phyloP scores from a whole-genome alignment of 2,329 filamentous ascomycete species.

The Nemania sp. region DNA sequence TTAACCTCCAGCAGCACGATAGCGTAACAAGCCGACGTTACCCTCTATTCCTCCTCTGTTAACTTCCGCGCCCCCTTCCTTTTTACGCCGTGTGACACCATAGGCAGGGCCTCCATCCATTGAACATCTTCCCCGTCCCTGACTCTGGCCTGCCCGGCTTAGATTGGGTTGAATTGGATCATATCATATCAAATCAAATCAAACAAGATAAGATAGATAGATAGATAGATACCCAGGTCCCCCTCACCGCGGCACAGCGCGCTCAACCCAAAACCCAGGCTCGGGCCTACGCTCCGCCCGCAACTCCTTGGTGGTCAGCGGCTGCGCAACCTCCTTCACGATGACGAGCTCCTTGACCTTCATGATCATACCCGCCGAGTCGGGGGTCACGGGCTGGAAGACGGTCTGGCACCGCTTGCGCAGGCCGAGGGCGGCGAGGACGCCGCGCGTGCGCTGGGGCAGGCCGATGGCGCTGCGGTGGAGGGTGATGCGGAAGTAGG shows the following conservation, averaged over 20 bases:
- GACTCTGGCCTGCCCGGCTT: too few species aligned
- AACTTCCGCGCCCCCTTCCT: too few species aligned
- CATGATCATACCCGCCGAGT: slow-evolving; percentile 91
- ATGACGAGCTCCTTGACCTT: slow-evolving; percentile 92
- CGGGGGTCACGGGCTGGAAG: slow-evolving; percentile 85
- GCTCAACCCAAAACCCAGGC: slow-evolving; percentile 84
- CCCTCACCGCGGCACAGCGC: slow-evolving; percentile 51
- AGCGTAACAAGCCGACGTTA: background rate
- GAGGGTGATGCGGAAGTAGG: slow-evolving; percentile 91
- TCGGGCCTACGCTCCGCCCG: slow-evolving; percentile 79
- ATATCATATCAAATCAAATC: background rate
- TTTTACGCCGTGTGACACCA: too few species aligned
- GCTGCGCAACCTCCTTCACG: slow-evolving; percentile 79
- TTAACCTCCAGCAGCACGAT: background rate
- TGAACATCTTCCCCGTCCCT: too few species aligned
- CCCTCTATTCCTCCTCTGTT: background rate
- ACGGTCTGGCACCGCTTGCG: slow-evolving; percentile 87
- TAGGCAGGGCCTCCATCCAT: too few species aligned
- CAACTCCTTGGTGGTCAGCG: slow-evolving; percentile 75
- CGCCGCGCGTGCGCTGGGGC: slow-evolving; percentile 80
- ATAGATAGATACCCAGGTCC: background rate
- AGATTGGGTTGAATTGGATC: too few species aligned
- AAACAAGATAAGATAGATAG: background rate
- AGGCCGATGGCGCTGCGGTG: slow-evolving; percentile 91
- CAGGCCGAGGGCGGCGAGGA: slow-evolving; percentile 86